These are phyloP conservation scores for Acacia confusa DNA, from an alignment of 306 rosid genomes.

Conservation along the genomic window DNA sequence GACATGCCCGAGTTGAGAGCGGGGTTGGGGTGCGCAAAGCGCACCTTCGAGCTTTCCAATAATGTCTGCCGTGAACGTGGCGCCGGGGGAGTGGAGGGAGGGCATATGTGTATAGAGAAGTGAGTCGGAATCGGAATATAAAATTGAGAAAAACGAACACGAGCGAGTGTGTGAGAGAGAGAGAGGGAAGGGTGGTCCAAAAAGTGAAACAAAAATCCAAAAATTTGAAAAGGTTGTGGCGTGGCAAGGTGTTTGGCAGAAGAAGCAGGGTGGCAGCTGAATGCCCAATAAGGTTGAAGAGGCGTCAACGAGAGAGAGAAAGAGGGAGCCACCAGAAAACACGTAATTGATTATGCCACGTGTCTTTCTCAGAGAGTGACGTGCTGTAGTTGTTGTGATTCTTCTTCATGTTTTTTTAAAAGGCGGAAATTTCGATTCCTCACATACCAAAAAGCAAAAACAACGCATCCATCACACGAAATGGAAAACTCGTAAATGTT, in stretches of 20 bases:
- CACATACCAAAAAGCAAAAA: not conserved
- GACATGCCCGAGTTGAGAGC: not conserved
- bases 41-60: conserved; percentile 43
- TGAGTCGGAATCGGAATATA: not conserved
- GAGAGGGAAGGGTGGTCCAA: conserved; percentile 19
- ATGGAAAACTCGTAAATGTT: not conserved
- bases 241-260: not conserved
- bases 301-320: conserved; percentile 10
- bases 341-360: conserved; percentile 26
- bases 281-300: not conserved
- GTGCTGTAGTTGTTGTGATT: conserved; percentile 33
- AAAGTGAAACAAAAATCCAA: conserved; percentile 31
- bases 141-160: not conserved
- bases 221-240: not conserved
- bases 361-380: conserved; percentile 24
- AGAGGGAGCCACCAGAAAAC: conserved; percentile 17
- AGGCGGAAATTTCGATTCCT: conserved; percentile 15
- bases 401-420: conserved; percentile 1
- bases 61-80: conserved; percentile 36
- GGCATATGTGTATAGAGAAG: conserved; percentile 20
- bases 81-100: conserved; percentile 37
- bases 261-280: not conserved
- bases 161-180: not conserved
- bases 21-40: conserved; percentile 39
- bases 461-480: not conserved